Conservation (phyloP, 192 early-diverging fungal species). For the Coemansia sp. region DNA sequence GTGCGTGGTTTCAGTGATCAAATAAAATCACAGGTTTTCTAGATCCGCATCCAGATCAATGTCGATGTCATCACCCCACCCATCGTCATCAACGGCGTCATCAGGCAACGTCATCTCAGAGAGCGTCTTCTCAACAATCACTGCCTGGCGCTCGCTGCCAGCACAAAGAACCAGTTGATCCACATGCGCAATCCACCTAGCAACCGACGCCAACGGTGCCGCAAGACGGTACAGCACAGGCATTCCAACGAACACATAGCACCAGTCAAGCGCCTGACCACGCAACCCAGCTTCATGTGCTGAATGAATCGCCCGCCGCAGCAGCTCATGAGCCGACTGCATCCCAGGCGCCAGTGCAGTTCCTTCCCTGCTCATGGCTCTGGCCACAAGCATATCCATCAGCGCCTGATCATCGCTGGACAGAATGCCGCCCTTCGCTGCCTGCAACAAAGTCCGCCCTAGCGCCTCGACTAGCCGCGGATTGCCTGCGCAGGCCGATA, state of each 20-base stretch:
- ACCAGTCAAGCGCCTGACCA: slow-evolving; percentile 19
- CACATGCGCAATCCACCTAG: slow-evolving; percentile 27
- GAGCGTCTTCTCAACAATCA: too few species aligned
- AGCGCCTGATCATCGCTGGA: background rate
- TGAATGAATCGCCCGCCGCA: slow-evolving; percentile 18
- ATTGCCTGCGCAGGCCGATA: slow-evolving; percentile 24
- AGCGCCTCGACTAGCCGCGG: slow-evolving; percentile 16
- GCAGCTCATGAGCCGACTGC: slow-evolving; percentile 17
- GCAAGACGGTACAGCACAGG: slow-evolving; percentile 10
- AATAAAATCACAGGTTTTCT: slow-evolving; percentile 21
- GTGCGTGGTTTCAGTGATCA: too few species aligned
- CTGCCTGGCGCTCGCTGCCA: background rate
- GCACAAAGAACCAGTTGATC: slow-evolving; percentile 15
- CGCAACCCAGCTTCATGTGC: slow-evolving; percentile 20
- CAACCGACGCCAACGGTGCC: background rate
- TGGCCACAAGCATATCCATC: background rate
- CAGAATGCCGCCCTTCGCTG: background rate
- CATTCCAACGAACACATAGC: slow-evolving; percentile 28
- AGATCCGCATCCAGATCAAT: slow-evolving; percentile 33
- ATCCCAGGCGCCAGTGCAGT: background rate
- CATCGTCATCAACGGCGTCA: background rate
- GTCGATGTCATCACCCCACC: slow-evolving; percentile 31
- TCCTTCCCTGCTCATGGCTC: background rate
- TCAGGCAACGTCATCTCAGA: too few species aligned
- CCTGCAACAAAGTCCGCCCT: slow-evolving; percentile 6